Evolutionary conservation across 2,329 filamentous ascomycete genomes (phyloP).

Genomic region (Hymenoscyphus occultus): DNA sequence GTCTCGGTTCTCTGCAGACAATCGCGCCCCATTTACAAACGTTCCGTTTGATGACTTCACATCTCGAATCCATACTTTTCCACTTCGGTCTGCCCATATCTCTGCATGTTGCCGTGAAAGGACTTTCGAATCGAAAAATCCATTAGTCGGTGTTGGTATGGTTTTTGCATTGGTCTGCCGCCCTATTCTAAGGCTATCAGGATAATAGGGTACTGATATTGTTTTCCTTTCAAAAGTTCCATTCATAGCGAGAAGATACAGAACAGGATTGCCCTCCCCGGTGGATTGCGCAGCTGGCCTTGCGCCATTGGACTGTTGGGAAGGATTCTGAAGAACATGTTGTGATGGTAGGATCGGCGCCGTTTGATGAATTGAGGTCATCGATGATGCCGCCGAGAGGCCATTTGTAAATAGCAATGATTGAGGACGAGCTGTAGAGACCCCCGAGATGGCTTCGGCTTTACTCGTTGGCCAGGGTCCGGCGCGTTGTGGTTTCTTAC

Average conservation of each 20-base stretch:
- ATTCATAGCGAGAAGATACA: conserved; percentile 87
- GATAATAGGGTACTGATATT: conserved; percentile 86
- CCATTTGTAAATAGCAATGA: conserved; percentile 58
- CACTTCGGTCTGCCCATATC: conserved; percentile 80
- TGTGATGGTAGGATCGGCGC: conserved; percentile 65
- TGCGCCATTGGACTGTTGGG: conserved; percentile 56
- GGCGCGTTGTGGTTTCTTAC: conserved; percentile 46
- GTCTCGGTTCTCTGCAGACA: conserved; percentile 93
- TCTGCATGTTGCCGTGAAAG: conserved; percentile 94
- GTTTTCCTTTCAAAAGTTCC: conserved; percentile 97
- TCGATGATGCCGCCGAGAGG: conserved; percentile 56
- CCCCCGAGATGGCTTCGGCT: conserved; percentile 60
- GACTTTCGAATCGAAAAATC: conserved; percentile 97
- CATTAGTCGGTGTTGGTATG: conserved; percentile 83
- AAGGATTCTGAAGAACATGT: conserved; percentile 59
- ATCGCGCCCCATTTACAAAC: conserved; percentile 87
- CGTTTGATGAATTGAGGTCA: conserved; percentile 58
- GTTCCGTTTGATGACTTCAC: conserved; percentile 99
- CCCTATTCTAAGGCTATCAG: conserved; percentile 92
- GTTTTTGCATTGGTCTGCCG: conserved; percentile 98
- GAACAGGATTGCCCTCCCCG: conserved; percentile 66
- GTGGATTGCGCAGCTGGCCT: conserved; percentile 38
- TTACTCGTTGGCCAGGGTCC: conserved; percentile 65
- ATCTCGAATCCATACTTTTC: conserved; percentile 93
- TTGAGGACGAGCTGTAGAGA: conserved; percentile 60